Conservation (phyloP, 1,284 basidiomycete species). For the Leccinum variabile region DNA sequence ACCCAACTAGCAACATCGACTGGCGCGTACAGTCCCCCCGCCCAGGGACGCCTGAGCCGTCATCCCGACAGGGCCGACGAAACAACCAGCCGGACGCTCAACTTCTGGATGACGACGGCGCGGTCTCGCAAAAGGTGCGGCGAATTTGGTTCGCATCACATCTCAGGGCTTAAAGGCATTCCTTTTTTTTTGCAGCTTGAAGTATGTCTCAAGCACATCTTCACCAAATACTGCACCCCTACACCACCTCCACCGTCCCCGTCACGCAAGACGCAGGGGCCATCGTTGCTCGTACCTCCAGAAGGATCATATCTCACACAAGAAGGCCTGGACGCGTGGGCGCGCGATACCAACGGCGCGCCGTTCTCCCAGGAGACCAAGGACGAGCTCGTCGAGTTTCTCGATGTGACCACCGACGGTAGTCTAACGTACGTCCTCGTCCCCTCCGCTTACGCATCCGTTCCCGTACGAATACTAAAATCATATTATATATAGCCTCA, state of each 20-base stretch:
- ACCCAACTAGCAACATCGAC: slow-evolving; percentile 26
- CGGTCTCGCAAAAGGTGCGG: slow-evolving; percentile 59
- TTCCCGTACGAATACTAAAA: neutral
- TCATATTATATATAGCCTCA: slow-evolving; percentile 50
- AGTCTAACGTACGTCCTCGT: slow-evolving; percentile 60
- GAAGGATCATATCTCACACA: slow-evolving; percentile 55
- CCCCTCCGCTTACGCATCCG: neutral
- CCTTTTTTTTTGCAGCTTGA: slow-evolving; percentile 48
- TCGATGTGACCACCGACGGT: slow-evolving; percentile 73
- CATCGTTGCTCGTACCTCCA: slow-evolving; percentile 48
- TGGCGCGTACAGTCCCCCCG: slow-evolving; percentile 48
- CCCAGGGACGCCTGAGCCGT: slow-evolving; percentile 61
- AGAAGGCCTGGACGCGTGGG: slow-evolving; percentile 69
- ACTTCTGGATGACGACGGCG: slow-evolving; percentile 65
- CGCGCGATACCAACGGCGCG: slow-evolving; percentile 72
- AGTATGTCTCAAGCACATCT: slow-evolving; percentile 65
- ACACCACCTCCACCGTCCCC: slow-evolving; percentile 33
- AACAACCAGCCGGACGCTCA: slow-evolving; percentile 42
- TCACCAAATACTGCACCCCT: slow-evolving; percentile 72
- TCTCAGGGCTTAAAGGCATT: neutral
- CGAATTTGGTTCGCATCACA: neutral
- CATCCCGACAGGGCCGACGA: slow-evolving; percentile 56
- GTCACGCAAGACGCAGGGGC: slow-evolving; percentile 14
- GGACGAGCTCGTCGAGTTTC: slow-evolving; percentile 70
- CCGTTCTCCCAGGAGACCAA: slow-evolving; percentile 73